phyloP scores from a whole-genome alignment of 345 rosid genomes.

The Odontarrhena argentea region DNA sequence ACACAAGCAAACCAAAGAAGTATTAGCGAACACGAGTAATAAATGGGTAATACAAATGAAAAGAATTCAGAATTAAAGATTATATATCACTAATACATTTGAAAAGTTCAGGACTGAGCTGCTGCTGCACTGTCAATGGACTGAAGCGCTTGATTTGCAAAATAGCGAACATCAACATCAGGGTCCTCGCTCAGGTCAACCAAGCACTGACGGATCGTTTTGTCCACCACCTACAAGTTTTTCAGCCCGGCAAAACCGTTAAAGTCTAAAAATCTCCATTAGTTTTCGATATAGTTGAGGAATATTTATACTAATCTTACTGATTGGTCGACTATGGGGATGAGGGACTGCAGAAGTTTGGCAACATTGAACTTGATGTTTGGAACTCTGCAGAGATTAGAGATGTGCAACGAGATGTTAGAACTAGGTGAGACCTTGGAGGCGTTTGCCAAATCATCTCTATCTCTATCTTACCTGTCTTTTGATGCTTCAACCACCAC shows the following conservation, averaged over 20 bases:
- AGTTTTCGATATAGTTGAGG: not conserved
- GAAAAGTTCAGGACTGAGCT: conserved; percentile 26
- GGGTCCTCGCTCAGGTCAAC: conserved; percentile 92
- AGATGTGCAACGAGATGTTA: conserved; percentile 17
- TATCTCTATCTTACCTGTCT: conserved; percentile 57
- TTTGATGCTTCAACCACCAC: conserved; percentile 73
- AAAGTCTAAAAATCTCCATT: not conserved
- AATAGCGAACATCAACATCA: conserved; percentile 92
- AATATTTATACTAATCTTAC: conserved; percentile 50
- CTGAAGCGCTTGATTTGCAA: conserved; percentile 79
- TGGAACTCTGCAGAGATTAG: conserved; percentile 67
- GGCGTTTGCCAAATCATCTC: not conserved
- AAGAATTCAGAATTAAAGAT: conserved; percentile 21
- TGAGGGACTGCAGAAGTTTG: conserved; percentile 79
- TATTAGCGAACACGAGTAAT: conserved; percentile 10
- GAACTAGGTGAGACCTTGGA: not conserved
- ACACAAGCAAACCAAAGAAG: conserved; percentile 25
- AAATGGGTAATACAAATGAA: conserved; percentile 7
- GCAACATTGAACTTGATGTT: conserved; percentile 97
- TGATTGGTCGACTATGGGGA: conserved; percentile 80
- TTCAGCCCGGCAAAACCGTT: not conserved
- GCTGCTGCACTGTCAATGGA: conserved; percentile 49
- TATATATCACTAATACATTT: conserved; percentile 2
- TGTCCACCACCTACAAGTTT: conserved; percentile 68
- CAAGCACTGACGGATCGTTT: conserved; percentile 81